Evolutionary conservation across 2,329 filamentous ascomycete genomes (phyloP).

Genomic region (Dendryphion nanum): DNA sequence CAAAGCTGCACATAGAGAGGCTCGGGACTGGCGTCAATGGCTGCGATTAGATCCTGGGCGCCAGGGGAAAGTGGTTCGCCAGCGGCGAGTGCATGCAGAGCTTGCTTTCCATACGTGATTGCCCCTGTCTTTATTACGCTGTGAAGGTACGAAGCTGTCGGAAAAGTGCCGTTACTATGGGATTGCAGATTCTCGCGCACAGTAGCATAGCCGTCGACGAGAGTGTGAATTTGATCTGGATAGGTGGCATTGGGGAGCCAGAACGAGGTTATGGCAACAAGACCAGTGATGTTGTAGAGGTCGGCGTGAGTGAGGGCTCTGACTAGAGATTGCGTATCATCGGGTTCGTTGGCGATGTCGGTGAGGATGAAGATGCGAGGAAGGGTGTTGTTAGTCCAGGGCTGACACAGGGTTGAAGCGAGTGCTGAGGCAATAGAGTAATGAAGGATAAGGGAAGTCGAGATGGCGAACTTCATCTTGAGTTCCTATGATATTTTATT

Average conservation of each 20-base stretch:
- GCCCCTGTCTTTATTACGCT: conserved; percentile 41
- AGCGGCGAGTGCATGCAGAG: conserved; percentile 21
- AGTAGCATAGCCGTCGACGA: conserved; percentile 10
- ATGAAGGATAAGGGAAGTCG: no score
- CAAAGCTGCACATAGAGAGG: conserved; percentile 50
- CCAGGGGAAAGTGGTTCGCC: conserved; percentile 38
- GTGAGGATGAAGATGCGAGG: conserved; percentile 24
- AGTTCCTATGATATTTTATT: no score
- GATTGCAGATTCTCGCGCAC: conserved; percentile 45
- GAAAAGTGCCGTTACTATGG: conserved; percentile 41
- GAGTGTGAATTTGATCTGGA: conserved; percentile 12
- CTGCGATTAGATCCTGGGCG: conserved; percentile 41
- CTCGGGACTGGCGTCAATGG: conserved; percentile 32
- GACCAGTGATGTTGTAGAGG: conserved; percentile 16
- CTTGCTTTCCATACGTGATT: conserved; percentile 27
- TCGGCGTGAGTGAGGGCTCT: conserved; percentile 20
- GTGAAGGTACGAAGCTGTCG: conserved; percentile 36
- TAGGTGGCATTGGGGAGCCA: conserved; percentile 25
- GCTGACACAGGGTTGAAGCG: no score
- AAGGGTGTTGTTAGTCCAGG: conserved; percentile 13
- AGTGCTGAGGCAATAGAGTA: no score
- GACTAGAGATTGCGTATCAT: conserved; percentile 25
- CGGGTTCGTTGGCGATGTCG: conserved; percentile 30
- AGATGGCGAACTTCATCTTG: no score
- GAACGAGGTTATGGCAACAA: conserved; percentile 23